Evolutionary conservation across 306 rosid genomes (phyloP).

Genomic region (Coriaria nepalensis): DNA sequence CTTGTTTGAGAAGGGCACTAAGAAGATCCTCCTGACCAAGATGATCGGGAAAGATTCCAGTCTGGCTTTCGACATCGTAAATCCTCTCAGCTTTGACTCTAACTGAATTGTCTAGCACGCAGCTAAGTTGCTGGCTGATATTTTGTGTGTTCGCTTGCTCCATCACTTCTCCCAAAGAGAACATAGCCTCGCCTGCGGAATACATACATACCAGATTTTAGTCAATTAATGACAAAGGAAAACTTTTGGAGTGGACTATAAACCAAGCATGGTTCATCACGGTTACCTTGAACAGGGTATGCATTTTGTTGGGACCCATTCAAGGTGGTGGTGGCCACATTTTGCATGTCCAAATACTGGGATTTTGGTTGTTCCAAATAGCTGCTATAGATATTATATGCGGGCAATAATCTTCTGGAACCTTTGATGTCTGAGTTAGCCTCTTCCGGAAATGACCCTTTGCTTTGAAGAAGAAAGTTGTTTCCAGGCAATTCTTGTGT

Average conservation of each 20-base stretch:
- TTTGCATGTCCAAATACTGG: slow-evolving; percentile 67
- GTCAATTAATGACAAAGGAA: slow-evolving; percentile 20
- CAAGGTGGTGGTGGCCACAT: slow-evolving; percentile 38
- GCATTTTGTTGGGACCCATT: slow-evolving; percentile 40
- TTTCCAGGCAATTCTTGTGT: slow-evolving; percentile 40
- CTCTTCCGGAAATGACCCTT: slow-evolving; percentile 56
- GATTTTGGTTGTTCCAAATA: slow-evolving; percentile 62
- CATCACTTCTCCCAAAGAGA: slow-evolving; percentile 32
- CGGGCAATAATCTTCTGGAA: slow-evolving; percentile 33
- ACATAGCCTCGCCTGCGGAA: slow-evolving; percentile 30
- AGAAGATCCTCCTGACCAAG: slow-evolving; percentile 85
- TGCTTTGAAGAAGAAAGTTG: slow-evolving; percentile 58
- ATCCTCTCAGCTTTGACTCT: slow-evolving; percentile 59
- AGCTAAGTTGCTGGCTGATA: slow-evolving; percentile 29
- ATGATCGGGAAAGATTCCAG: slow-evolving; percentile 49
- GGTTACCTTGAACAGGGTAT: slow-evolving; percentile 40
- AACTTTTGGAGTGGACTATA: slow-evolving; percentile 50
- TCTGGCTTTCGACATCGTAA: slow-evolving; percentile 45
- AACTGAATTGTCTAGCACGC: slow-evolving; percentile 8
- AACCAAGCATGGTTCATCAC: slow-evolving; percentile 47
- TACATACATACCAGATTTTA: too few relatives aligned
- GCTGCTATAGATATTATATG: slow-evolving; percentile 53
- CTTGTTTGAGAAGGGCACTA: slow-evolving; percentile 90
- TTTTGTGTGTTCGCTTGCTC: slow-evolving; percentile 39
- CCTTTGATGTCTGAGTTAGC: slow-evolving; percentile 43